Conservation (phyloP, 306 rosid genomes). For the Vigna trinervia region DNA sequence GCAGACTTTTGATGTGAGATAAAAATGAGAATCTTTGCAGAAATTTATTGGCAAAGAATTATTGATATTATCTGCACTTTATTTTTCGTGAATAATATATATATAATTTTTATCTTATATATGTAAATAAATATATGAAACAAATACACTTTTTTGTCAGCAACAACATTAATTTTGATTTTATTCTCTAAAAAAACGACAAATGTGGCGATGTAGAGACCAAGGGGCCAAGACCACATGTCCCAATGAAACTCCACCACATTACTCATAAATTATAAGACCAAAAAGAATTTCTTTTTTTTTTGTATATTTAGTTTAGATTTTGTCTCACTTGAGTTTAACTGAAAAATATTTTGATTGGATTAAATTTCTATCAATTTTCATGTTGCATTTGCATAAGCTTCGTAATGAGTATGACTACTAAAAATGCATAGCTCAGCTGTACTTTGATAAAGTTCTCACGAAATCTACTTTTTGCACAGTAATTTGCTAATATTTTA, state of each 20-base stretch:
- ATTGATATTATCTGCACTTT: neutral
- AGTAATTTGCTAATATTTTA: neutral
- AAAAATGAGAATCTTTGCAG: neutral
- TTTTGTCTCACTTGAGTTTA: neutral
- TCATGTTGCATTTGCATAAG: neutral
- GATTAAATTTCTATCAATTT: neutral
- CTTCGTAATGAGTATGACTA: neutral
- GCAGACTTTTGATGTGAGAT: neutral
- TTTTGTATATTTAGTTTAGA: neutral
- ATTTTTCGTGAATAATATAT: neutral
- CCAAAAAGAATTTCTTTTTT: no score
- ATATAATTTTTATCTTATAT: no score
- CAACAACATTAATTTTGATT: no score
- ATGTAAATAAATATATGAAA: no score
- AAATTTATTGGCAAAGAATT: neutral
- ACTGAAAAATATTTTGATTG: neutral
- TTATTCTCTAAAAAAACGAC: no score
- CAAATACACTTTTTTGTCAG: no score
- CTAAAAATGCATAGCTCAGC: neutral
- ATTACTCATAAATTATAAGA: no score
- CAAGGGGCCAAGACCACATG: no score
- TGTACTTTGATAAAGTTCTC: neutral
- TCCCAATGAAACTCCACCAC: no score
- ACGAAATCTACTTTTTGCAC: neutral
- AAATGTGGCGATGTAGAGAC: no score